Evolutionary conservation across 2,329 filamentous ascomycete species (phyloP), one percentile per base, ranked within the genome.

Genomic region (Neopestalotiopsis sp.): DNA sequence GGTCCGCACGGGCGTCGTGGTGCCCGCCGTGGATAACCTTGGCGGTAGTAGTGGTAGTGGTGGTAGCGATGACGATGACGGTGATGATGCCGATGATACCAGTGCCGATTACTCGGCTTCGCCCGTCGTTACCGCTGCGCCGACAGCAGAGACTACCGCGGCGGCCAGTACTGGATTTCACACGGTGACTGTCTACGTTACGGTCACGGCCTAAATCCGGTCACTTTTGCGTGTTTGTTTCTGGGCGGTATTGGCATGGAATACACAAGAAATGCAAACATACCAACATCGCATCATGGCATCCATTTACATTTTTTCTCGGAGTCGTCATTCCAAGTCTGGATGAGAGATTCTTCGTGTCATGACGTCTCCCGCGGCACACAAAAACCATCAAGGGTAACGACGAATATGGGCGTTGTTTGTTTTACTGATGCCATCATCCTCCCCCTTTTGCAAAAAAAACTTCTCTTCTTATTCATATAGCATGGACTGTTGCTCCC

Each of bases 1-100:
- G 69, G 78, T 32, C 6, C 14, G 28, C 14, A 24, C n/a, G 42
- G 24, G 20, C 17, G 42, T 66, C 24, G 49, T 49, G 24, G 20
- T 66, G 17, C 64, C 64, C 42, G 64, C 42, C 14, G 28, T 24
- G 17, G n/a, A 57, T 24, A 66, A 66, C 13, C 45, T 58, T 13
- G 64, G 53, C 64, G 24, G 30, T 30, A 14, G 20, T 32, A 17
- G 20, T 53, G 45, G n/a, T 10, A 17, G 17, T 17, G 2, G 17
- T 49, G 45, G 6, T 5, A 3, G 14, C n/a, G n/a, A 49, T 17
- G 14, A 20, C 45, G n/a, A 3, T n/a, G 45, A 9, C 24, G n/a
- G 4, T 7, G 45, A 9, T 49, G 45, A 49, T 49, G 45, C 5
- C 45, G 45, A 9, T 49, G 45, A 49, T 49, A 17, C 2, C 45